Base-by-base conservation (phyloP, 2,329 filamentous ascomycete species). In the Monilinia vaccinii-corymbosi region DNA sequence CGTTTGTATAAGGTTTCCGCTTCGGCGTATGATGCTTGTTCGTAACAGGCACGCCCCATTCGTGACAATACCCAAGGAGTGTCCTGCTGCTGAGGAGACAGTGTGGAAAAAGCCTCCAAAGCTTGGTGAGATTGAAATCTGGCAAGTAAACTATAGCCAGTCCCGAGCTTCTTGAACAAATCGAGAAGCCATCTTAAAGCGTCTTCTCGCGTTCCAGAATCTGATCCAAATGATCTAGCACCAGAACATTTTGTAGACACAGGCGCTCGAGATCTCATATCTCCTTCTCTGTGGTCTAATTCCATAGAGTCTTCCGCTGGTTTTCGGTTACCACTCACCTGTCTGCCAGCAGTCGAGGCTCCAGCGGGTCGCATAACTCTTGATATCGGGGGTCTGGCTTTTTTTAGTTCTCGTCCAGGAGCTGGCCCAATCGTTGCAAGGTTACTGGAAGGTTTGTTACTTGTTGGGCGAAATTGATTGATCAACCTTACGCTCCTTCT, bases 31-130 rank as follows among this genome's bases (percentile, higher is more conserved):
- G 87, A 83, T 11, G 88, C 88, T 71, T 93, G 89, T 76, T 99
- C 94, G 72, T 96, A 96, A 71, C 95, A 84, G 21, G 92, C 91
- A 66, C 90, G 88, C 9, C 91, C 95, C 71, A 97, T 87, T 70
- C 96, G 91, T 7, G 91, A 87, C 60, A 97, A 79, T 16, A 97
- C 91, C 89, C 91, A 97, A 1, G 94, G 90, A 1, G 93, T 96
- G 63, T 96, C 91, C 67, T 90, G 85, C 69, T 97, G 93, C 6
- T 79, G 76, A 34, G 82, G 77, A 1, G 90, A 86, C 23, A 99
- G 77, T 0, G 84, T 80, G 62, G 81, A 81, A 71, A 93, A 91
- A 3, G 84, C 79, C 62, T 88, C 82, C 50, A 97, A 76, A 2
- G 94, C 89, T 62, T 94, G 86, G 25, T 83, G 77, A 65, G 89